Percentiles rank a stretch among this genome's conserved stretches.
phyloP scores from a whole-genome alignment of 805 yeast genomes.

The Hanseniaspora lachancei region DNA sequence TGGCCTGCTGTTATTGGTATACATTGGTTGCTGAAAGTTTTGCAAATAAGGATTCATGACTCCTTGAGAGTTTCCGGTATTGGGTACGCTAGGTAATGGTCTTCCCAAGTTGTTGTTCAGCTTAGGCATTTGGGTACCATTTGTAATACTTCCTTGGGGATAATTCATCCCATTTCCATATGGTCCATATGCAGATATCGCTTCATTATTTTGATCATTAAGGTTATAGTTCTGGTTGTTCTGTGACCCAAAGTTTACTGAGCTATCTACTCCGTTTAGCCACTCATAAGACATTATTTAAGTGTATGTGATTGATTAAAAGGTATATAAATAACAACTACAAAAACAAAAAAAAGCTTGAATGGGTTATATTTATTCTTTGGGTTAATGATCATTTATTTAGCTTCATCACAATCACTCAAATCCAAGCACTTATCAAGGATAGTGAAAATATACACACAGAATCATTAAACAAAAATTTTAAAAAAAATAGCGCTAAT shows the following conservation, averaged over 20 bases:
- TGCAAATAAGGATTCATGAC: not conserved
- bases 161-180: too few species aligned
- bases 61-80: not conserved
- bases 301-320: too few species aligned
- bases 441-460: too few species aligned
- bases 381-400: too few species aligned
- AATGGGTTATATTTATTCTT: too few species aligned
- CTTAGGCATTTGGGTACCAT: not conserved
- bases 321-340: too few species aligned
- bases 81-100: not conserved
- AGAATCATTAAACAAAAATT: too few species aligned
- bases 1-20: not conserved
- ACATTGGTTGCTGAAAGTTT: not conserved
- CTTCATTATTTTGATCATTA: not conserved
- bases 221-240: not conserved
- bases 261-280: conserved; percentile 11
- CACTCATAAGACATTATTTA: conserved; percentile 8
- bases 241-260: conserved; percentile 6
- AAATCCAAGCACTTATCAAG: too few species aligned
- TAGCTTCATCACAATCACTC: too few species aligned
- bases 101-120: not conserved
- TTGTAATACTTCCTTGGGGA: not conserved
- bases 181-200: not conserved
- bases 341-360: too few species aligned
- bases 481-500: too few species aligned